Percentiles rank a stretch among this genome's conserved stretches.
These are phyloP conservation scores for Vicia sativa DNA, from an alignment of 306 rosid species.

Conservation along the genomic window DNA sequence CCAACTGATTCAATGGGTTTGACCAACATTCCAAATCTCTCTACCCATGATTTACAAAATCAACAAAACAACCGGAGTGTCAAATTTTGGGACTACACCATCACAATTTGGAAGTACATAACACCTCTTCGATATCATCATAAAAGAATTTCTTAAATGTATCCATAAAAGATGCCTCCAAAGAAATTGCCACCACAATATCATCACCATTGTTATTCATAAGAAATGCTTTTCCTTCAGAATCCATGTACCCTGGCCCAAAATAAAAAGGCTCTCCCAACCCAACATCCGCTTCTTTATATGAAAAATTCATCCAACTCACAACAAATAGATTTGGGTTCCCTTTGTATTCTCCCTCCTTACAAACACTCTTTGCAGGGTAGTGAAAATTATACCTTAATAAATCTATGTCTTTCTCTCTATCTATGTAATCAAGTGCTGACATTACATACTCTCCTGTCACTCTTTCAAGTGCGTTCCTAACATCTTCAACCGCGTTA, in stretches of 20 bases:
- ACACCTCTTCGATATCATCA: conserved; percentile 15
- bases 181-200: conserved; percentile 33
- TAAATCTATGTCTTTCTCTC: conserved; percentile 30
- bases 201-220: conserved; percentile 29
- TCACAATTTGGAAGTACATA: conserved; percentile 38
- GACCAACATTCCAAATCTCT: neutral
- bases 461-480: conserved; percentile 35
- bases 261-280: conserved; percentile 40
- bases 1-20: too few relatives aligned
- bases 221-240: conserved; percentile 51
- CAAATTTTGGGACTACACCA: neutral
- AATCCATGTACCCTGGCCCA: conserved; percentile 47
- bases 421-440: conserved; percentile 41
- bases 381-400: conserved; percentile 33
- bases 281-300: conserved; percentile 40
- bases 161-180: conserved; percentile 37
- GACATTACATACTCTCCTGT: conserved; percentile 45
- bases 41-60: neutral
- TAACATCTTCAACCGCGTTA: conserved; percentile 28
- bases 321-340: conserved; percentile 40
- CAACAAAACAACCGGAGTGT: neutral
- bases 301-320: conserved; percentile 50
- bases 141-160: conserved; percentile 34
- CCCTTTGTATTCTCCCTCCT: conserved; percentile 13
- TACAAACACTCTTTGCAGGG: neutral